Evolutionary conservation across 163 green algal genomes (phyloP).

Genomic region (Scenedesmus sp.): DNA sequence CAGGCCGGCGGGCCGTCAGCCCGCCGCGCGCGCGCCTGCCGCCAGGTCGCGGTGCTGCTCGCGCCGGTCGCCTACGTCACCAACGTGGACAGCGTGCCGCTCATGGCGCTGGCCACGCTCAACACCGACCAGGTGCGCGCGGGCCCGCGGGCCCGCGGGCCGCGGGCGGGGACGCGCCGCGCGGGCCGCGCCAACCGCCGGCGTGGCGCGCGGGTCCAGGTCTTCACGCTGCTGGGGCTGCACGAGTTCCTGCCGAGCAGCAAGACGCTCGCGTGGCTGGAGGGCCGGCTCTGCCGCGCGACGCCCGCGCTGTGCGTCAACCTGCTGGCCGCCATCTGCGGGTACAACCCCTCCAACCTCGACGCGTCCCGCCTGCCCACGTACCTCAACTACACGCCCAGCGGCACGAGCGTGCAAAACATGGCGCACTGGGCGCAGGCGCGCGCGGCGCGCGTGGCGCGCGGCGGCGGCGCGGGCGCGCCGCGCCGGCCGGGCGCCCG

Average conservation of each 20-base stretch:
- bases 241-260: conserved; percentile 74
- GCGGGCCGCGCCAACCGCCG: no score
- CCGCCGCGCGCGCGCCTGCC: no score
- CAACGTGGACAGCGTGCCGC: conserved; percentile 57
- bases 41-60: conserved; percentile 69
- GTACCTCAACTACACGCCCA: conserved; percentile 76
- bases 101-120: conserved; percentile 58
- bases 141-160: no score
- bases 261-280: conserved; percentile 49
- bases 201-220: no score
- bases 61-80: conserved; percentile 73
- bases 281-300: conserved; percentile 64
- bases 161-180: no score
- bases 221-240: conserved; percentile 70
- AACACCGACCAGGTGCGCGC: conserved; percentile 59
- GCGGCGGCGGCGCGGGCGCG: neutral
- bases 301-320: conserved; percentile 64
- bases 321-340: conserved; percentile 64
- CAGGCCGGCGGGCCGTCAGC: no score
- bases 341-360: conserved; percentile 72
- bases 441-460: neutral
- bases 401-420: conserved; percentile 77
- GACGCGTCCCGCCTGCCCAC: conserved; percentile 64
- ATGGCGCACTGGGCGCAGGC: conserved; percentile 84
- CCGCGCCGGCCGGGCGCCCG: no score